Evolutionary conservation across 208 protist genomes (phyloP).

Genomic region (Crithidia mellificae): DNA sequence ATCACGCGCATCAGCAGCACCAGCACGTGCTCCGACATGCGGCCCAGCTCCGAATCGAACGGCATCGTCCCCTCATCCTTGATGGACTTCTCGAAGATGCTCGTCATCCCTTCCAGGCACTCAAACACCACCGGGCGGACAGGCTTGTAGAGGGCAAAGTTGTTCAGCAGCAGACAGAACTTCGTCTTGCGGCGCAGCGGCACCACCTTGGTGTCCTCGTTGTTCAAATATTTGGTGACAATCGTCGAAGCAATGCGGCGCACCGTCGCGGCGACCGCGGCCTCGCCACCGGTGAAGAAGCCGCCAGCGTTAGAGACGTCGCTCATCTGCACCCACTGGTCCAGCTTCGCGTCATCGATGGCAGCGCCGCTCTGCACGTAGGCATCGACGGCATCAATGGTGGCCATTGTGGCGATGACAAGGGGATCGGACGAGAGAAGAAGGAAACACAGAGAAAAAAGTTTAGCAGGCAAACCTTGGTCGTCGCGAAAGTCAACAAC

Average conservation of each 20-base stretch:
- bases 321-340: slow-evolving; percentile 67
- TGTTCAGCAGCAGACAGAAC: slow-evolving; percentile 87
- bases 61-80: slow-evolving; percentile 79
- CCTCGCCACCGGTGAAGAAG: slow-evolving; percentile 57
- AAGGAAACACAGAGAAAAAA: background rate
- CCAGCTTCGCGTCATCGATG: slow-evolving; percentile 57
- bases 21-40: slow-evolving; percentile 92
- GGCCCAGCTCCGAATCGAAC: slow-evolving; percentile 90
- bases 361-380: slow-evolving; percentile 44
- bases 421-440: background rate
- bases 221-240: slow-evolving; percentile 83
- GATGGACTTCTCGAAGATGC: slow-evolving; percentile 87
- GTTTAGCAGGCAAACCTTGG: too few species aligned
- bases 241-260: slow-evolving; percentile 41
- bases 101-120: slow-evolving; percentile 75
- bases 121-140: slow-evolving; percentile 71
- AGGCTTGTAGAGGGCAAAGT: slow-evolving; percentile 82
- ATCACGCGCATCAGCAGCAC: slow-evolving; percentile 91
- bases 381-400: slow-evolving; percentile 44
- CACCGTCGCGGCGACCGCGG: slow-evolving; percentile 39
- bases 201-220: slow-evolving; percentile 59
- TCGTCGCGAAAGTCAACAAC: too few species aligned
- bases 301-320: slow-evolving; percentile 50
- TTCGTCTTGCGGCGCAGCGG: slow-evolving; percentile 85
- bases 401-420: slow-evolving; percentile 30